phyloP scores from a whole-genome alignment of 2,329 filamentous ascomycete genomes.

The Immersiporthe knoxdaviesiana region DNA sequence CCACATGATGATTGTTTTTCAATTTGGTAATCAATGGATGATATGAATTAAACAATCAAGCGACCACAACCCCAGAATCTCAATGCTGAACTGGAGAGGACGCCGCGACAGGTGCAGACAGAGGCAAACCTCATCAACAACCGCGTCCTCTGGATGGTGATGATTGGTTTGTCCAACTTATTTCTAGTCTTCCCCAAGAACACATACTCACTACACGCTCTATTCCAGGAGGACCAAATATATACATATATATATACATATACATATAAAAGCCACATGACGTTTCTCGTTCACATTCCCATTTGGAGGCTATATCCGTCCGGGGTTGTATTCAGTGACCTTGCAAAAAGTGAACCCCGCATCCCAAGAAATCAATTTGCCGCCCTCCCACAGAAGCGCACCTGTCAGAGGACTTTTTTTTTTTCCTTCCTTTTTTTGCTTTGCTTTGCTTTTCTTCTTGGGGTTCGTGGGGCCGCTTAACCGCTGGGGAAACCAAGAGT shows the following conservation, averaged over 20 bases:
- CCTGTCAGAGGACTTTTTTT: constrained; percentile 3
- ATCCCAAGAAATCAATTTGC: constrained; percentile 1
- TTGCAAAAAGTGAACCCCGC: background rate
- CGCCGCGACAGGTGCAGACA: background rate
- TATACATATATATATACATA: too few species aligned
- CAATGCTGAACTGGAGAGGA: background rate
- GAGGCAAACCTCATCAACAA: background rate
- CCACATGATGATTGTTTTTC: background rate
- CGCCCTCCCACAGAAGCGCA: constrained; percentile 3
- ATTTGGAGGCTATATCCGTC: constrained; percentile 3
- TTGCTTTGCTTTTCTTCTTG: too few species aligned
- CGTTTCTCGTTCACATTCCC: background rate
- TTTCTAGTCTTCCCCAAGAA: background rate
- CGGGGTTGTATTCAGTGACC: constrained; percentile 1
- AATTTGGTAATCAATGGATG: too few species aligned
- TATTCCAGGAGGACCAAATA: background rate
- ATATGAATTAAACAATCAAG: background rate
- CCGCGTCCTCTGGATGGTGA: background rate
- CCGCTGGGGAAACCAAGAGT: background rate
- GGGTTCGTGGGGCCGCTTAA: background rate
- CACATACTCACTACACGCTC: background rate
- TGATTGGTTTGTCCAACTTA: background rate
- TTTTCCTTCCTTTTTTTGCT: background rate
- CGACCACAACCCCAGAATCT: background rate
- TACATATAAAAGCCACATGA: background rate